These are phyloP conservation scores for Echeveria elegans DNA, from an alignment of 164 flowering plant genomes.

Conservation along the genomic window DNA sequence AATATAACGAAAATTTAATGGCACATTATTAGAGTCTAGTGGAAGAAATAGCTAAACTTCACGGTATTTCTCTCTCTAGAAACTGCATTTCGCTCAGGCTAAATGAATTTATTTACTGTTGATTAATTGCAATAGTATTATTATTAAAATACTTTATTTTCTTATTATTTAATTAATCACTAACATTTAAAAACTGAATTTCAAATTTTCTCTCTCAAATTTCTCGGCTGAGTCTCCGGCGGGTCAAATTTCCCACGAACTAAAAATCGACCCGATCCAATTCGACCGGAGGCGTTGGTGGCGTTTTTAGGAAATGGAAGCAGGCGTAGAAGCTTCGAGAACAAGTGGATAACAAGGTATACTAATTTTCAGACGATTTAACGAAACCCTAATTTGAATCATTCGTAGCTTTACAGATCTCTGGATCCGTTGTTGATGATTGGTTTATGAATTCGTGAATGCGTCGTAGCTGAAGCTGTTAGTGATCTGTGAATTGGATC, in stretches of 20 bases:
- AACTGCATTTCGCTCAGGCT: no score
- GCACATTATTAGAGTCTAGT: no score
- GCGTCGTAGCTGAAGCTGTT: no score
- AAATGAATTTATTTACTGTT: no score
- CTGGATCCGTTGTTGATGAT: not conserved
- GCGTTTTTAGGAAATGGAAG: not conserved
- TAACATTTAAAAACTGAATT: no score
- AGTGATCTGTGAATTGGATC: not conserved
- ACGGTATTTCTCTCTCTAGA: no score
- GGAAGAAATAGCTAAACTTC: no score
- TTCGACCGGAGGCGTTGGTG: not conserved
- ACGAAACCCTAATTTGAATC: not conserved
- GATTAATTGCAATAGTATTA: no score
- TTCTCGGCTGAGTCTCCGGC: not conserved
- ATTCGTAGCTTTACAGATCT: not conserved
- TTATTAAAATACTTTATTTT: no score
- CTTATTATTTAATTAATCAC: no score
- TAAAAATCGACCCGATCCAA: not conserved
- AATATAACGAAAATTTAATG: no score
- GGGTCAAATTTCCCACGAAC: not conserved
- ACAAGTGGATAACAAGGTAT: not conserved
- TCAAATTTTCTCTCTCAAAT: not conserved
- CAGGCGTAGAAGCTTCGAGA: slow-evolving; percentile 7
- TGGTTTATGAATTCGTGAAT: not conserved
- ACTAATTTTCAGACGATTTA: no score